phyloP scores from a whole-genome alignment of 495 filamentous ascomycete genomes.

The Aspergillus ostianus region DNA sequence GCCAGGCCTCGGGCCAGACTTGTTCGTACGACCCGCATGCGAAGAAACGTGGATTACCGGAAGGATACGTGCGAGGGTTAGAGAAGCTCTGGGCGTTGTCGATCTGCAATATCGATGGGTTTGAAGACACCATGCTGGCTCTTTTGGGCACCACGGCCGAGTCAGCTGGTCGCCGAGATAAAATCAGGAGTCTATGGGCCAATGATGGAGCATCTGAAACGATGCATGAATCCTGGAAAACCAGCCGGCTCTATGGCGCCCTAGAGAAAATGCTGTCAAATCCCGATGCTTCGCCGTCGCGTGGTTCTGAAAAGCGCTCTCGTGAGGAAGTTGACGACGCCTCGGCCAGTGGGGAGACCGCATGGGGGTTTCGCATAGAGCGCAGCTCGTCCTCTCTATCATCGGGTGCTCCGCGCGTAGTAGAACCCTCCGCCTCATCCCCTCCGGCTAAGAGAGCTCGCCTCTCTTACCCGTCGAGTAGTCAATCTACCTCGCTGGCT shows the following conservation, averaged over 20 bases:
- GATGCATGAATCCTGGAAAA: slow-evolving; percentile 58
- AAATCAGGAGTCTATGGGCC: slow-evolving; percentile 46
- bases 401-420: slow-evolving; percentile 30
- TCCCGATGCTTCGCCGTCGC: slow-evolving; percentile 22
- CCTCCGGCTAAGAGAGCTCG: slow-evolving; percentile 33
- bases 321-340: slow-evolving; percentile 35
- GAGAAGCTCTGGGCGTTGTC: slow-evolving; percentile 48
- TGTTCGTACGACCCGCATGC: slow-evolving; percentile 70
- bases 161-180: slow-evolving; percentile 30
- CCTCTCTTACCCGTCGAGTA: slow-evolving; percentile 22
- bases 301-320: slow-evolving; percentile 34
- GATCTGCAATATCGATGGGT: slow-evolving; percentile 48
- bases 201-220: slow-evolving; percentile 51
- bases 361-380: slow-evolving; percentile 38
- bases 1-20: slow-evolving; percentile 54
- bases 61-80: slow-evolving; percentile 47
- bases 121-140: slow-evolving; percentile 47
- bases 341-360: slow-evolving; percentile 10
- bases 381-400: slow-evolving; percentile 31
- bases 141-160: slow-evolving; percentile 42
- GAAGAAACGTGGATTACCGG: slow-evolving; percentile 63
- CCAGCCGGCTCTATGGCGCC: slow-evolving; percentile 49
- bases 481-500: slow-evolving; percentile 12
- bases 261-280: slow-evolving; percentile 56
- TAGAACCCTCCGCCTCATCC: slow-evolving; percentile 24